Conservation (phyloP, 2,329 filamentous ascomycete species). For the Zymoseptoria brevis region DNA sequence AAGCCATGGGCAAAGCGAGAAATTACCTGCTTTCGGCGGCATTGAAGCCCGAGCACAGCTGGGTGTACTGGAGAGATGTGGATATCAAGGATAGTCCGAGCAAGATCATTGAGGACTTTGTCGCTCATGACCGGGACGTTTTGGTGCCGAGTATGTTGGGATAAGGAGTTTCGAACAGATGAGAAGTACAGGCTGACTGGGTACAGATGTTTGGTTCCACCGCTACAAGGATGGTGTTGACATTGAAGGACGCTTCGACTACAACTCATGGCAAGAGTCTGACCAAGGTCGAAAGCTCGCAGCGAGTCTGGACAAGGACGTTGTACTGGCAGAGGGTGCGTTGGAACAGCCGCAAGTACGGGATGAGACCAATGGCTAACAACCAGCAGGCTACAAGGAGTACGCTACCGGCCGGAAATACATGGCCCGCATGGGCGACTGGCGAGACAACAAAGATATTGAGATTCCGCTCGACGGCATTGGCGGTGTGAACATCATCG, state of each 20-base stretch:
- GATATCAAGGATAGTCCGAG: constrained; percentile 88
- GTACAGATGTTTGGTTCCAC: constrained; percentile 90
- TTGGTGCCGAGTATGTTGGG: constrained; percentile 77
- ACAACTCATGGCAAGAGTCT: constrained; percentile 98
- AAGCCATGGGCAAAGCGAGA: constrained; percentile 78
- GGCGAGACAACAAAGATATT: constrained; percentile 82
- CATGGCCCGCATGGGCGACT: constrained; percentile 87
- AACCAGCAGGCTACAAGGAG: constrained; percentile 69
- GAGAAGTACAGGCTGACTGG: constrained; percentile 12
- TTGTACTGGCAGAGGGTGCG: constrained; percentile 78
- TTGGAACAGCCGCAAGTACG: background rate
- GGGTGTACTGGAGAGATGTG: constrained; percentile 98
- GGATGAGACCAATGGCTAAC: constrained; percentile 1
- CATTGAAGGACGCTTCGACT: constrained; percentile 96
- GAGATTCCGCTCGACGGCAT: constrained; percentile 92
- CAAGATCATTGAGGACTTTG: constrained; percentile 87
- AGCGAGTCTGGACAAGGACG: constrained; percentile 65
- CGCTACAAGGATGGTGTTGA: constrained; percentile 69
- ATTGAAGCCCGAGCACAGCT: constrained; percentile 87
- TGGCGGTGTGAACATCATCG: constrained; percentile 92
- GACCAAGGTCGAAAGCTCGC: constrained; percentile 71
- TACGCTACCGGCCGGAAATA: constrained; percentile 84
- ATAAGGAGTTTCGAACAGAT: background rate
- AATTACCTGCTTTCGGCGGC: constrained; percentile 84
- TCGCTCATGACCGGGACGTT: constrained; percentile 86